Evolutionary conservation across 495 filamentous ascomycete genomes (phyloP), one percentile per base, ranked within the genome.

Genomic region (Pyronema omphalodes): DNA sequence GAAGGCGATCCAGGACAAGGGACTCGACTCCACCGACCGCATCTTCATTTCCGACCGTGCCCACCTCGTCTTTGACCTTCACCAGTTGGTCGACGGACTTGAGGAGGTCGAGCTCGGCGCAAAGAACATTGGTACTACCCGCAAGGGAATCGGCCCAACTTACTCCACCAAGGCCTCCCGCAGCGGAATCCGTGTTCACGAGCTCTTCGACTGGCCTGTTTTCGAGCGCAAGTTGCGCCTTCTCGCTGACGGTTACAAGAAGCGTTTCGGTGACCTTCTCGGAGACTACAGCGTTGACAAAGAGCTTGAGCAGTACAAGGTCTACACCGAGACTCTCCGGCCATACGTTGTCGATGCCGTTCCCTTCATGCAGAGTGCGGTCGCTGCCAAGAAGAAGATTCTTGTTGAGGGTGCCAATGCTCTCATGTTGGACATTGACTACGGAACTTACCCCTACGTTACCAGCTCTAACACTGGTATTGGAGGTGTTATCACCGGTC

Each of bases 331-430:
- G 58, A 73, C 74, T 56, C 73, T 93, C n/a, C 71, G 71, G 53
- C 73, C 74, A 36, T 85, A 77, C 62, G 73, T 84, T 54, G 72
- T 89, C 57, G 86, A 94, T 62, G 76, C 76, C 14, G 68, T 83
- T 34, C 67, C 73, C 37, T 74, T 80, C 58, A 70, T 86, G 54
- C 63, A 69, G 41, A 63, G 67, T 6, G 76, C 74, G 12, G 74
- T 80, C 57, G 70, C 77, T 52, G 66, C 74, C 59, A 76, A 81
- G 15, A 71, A 72, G 50, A 75, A 75, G 55, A 82, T 88, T 57
- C 72, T 94, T 7, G 77, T 94, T 37, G 88, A 95, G 68, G 86
- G 86, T 53, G 82, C 84, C n/a, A 86, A 94, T 58, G 85, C 86
- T n/a, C 70, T 88, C 49, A 83, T 85, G 77, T 73, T 86, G 36